Percentiles rank a stretch among this genome's conserved stretches.
Evolutionary conservation across 2,329 filamentous ascomycete genomes (phyloP).

Genomic region (Phyllosticta paracitricarpa): DNA sequence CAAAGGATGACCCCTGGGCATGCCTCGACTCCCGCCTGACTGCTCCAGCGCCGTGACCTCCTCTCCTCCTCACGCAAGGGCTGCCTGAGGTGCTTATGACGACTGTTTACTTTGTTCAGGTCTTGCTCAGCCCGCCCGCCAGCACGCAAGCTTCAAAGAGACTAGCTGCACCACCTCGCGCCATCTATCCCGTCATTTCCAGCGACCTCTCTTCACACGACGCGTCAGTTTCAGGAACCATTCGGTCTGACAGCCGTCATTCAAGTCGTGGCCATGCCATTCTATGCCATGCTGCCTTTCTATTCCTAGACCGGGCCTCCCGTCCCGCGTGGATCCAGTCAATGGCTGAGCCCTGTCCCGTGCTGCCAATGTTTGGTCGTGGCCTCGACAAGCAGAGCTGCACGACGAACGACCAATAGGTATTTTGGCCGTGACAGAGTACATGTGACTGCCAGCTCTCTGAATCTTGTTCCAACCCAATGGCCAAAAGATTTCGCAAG

Average conservation of each 20-base stretch:
- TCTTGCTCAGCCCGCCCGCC: not conserved
- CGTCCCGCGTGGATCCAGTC: not conserved
- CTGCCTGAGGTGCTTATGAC: not conserved
- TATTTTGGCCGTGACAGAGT: not conserved
- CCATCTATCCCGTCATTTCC: not conserved
- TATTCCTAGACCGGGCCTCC: not conserved
- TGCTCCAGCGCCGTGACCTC: not conserved
- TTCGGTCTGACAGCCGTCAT: not conserved
- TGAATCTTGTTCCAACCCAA: not conserved
- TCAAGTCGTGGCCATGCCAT: not conserved
- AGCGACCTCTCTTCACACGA: not conserved
- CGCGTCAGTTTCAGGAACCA: not conserved
- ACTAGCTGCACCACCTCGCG: not conserved
- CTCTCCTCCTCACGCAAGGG: too few relatives aligned
- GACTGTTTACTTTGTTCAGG: not conserved
- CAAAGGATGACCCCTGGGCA: slow-evolving; percentile 9
- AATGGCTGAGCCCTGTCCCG: not conserved
- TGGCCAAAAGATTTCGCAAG: too few relatives aligned
- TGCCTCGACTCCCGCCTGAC: slow-evolving; percentile 2
- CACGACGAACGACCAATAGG: not conserved
- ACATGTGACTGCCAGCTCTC: not conserved
- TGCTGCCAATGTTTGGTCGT: not conserved
- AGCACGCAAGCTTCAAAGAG: not conserved
- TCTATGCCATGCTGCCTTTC: not conserved
- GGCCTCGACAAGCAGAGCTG: not conserved